Evolutionary conservation across 768 basidiomycete genomes (phyloP).

Genomic region (Pholiota microspora): DNA sequence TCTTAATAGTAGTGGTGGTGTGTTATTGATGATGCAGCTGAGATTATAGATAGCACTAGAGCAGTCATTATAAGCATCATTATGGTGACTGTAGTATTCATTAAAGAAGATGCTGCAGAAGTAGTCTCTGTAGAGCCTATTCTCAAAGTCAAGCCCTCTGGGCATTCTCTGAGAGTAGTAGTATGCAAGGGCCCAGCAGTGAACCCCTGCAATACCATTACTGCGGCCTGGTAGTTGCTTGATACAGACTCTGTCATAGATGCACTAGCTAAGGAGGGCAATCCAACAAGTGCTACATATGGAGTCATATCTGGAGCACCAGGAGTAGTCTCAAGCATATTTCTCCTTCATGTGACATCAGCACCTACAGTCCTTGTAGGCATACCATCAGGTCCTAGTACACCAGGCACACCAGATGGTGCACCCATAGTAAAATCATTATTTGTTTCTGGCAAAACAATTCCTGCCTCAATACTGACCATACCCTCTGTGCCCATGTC

Average conservation of each 20-base stretch:
- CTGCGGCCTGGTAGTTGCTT: neutral
- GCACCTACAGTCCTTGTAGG: constrained; percentile 14
- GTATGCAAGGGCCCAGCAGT: constrained; percentile 9
- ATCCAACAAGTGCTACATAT: constrained; percentile 54
- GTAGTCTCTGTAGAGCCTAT: neutral
- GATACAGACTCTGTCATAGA: neutral
- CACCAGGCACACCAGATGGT: constrained; percentile 86
- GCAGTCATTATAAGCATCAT: neutral
- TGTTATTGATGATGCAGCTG: constrained; percentile 23
- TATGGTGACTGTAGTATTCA: neutral
- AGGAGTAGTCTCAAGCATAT: constrained; percentile 27
- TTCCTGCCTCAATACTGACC: constrained; percentile 65
- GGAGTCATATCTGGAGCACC: constrained; percentile 61
- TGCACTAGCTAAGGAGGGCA: constrained; percentile 35
- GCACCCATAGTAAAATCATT: constrained; percentile 91
- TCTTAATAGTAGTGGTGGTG: constrained; percentile 31
- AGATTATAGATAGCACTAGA: constrained; percentile 7
- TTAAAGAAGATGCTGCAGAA: neutral
- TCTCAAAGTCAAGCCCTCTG: constrained; percentile 2
- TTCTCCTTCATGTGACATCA: constrained; percentile 24
- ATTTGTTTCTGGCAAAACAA: constrained; percentile 73
- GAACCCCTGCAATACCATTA: neutral
- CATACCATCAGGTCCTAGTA: constrained; percentile 35
- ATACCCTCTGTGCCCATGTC: constrained; percentile 39
- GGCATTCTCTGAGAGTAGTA: constrained; percentile 24